Conservation (phyloP, 257 asterid species). For the Solanum chilense region DNA sequence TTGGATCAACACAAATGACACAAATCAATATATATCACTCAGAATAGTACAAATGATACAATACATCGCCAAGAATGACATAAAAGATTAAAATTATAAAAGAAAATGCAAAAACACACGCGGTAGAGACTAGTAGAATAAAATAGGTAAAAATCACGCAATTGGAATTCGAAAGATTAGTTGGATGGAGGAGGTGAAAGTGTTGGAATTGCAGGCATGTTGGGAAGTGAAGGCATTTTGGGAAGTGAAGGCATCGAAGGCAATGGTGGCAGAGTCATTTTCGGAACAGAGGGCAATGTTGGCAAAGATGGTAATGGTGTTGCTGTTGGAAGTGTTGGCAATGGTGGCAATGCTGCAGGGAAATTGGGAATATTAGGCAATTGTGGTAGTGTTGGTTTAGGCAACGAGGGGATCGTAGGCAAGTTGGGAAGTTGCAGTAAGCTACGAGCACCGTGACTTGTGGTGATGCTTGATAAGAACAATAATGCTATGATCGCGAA, state of each 20-base stretch:
- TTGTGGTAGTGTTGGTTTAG: neutral
- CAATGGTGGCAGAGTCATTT: neutral
- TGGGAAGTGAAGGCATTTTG: neutral
- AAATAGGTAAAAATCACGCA: neutral
- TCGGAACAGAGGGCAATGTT: neutral
- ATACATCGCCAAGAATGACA: too few relatives aligned
- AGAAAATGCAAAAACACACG: too few relatives aligned
- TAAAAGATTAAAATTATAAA: too few relatives aligned
- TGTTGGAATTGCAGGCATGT: neutral
- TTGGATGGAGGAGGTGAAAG: conserved; percentile 2
- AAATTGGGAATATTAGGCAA: neutral
- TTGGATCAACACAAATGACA: too few relatives aligned
- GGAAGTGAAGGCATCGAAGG: neutral
- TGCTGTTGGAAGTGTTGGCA: neutral
- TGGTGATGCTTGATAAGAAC: neutral
- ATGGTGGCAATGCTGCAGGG: neutral
- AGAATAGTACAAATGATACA: too few relatives aligned
- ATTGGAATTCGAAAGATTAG: neutral
- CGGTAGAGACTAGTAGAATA: neutral
- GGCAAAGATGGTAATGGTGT: neutral
- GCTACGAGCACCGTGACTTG: neutral
- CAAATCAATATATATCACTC: too few relatives aligned
- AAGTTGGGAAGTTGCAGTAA: neutral
- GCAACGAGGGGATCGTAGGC: neutral
- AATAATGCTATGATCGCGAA: neutral